Conservation (phyloP, 176 grass and related monocot genomes). For the Hyparrhenia diplandra region DNA sequence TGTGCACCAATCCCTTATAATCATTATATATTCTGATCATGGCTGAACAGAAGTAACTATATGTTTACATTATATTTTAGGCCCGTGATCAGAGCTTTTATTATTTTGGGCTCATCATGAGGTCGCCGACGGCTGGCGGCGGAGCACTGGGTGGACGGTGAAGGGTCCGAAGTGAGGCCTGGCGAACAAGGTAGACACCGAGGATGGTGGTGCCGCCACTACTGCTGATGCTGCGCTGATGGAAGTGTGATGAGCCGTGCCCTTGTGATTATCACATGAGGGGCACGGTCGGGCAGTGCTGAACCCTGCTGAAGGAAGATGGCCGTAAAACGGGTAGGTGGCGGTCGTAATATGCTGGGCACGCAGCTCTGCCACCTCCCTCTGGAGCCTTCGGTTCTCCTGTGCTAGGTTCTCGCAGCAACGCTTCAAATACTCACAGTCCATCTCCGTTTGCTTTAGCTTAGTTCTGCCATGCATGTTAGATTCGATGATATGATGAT, state of each 20-base stretch:
- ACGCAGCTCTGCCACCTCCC: constrained; percentile 54
- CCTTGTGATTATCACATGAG: constrained; percentile 10
- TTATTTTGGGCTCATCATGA: background rate
- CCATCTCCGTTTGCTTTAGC: constrained; percentile 61
- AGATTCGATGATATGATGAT: background rate
- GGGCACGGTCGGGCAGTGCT: constrained; percentile 2
- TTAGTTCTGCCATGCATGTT: constrained; percentile 46
- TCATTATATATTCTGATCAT: background rate
- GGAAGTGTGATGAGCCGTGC: background rate
- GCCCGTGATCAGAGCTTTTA: background rate
- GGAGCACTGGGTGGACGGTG: constrained; percentile 24
- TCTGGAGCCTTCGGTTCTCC: constrained; percentile 47
- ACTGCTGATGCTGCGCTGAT: background rate
- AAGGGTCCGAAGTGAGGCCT: constrained; percentile 25
- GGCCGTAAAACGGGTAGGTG: background rate
- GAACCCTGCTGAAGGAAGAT: background rate
- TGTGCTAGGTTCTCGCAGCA: constrained; percentile 29
- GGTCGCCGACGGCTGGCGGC: constrained; percentile 26
- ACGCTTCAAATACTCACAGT: constrained; percentile 48
- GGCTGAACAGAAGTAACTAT: background rate
- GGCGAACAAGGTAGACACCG: constrained; percentile 9
- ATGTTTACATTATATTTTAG: background rate
- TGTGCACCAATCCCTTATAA: background rate
- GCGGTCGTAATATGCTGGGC: background rate
- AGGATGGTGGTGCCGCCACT: background rate